Base-by-base conservation (phyloP, 192 early-diverging fungal genomes). In the Backusella parvicylindrica region DNA sequence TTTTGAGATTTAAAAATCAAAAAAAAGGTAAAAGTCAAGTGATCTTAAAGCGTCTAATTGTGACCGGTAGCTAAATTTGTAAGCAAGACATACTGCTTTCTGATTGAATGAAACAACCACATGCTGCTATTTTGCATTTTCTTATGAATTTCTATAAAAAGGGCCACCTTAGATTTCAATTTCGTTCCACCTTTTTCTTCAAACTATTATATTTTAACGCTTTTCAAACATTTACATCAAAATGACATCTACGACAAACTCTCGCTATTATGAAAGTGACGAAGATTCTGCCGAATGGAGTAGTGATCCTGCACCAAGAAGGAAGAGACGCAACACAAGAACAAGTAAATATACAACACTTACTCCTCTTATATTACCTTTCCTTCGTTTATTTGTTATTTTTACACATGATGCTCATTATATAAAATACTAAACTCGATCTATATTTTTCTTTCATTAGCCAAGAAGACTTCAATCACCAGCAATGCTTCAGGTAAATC, bases 401-500 rank as follows among this genome's bases (percentile, higher is more conserved):
- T 33, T 43, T 30, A 26, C 26, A 43, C 23, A 47, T 28, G 26
- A 70, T 18, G 18, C 15, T 9, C 7, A 31, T 43, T 30, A 38
- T 12, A 47, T 31, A 0, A 70, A 47, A 30, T 43, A 60, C 53
- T 60, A 60, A 60, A 28, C 53, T 28, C 53, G 53, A 28, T 28
- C 28, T 60, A 3, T 23, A 13, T 28, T 28, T 60, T 60, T 26
- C 11, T 56, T 26, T 28, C 12, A 60, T 60, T 60, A 60, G 53
- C 53, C 8, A 60, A 13, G 23, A 60, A 60, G 53, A 60, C 23
- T 60, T 60, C 53, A 60, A 60, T 60, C 12, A 60, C 12, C 28
- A 70, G n/a, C 38, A 70, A 47, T 70, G 68, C 66, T n/a, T 11
- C 66, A 36, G 66, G 66, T 68, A 68, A 68, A 68, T 68, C 12